Evolutionary conservation across 176 grass and related monocot genomes (phyloP).

Genomic region (Triticum dicoccoides): DNA sequence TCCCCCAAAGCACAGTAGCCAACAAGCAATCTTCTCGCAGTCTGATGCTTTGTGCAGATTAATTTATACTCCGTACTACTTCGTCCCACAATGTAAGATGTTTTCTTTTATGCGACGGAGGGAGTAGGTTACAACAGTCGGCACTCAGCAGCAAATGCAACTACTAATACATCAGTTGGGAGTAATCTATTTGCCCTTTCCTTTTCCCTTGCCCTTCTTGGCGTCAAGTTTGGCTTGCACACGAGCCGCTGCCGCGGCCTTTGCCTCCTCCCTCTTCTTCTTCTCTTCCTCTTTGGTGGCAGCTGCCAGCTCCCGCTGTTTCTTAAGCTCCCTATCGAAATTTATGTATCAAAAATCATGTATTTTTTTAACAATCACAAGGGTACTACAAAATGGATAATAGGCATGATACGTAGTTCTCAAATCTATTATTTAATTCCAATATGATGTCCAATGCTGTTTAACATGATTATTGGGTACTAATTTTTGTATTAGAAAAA

Average conservation of each 20-base stretch:
- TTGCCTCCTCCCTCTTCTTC: constrained; percentile 94
- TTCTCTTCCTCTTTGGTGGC: constrained; percentile 92
- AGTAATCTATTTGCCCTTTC: constrained; percentile 57
- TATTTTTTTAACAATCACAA: not conserved
- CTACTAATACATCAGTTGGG: not conserved
- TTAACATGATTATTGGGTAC: not conserved
- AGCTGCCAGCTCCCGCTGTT: constrained; percentile 67
- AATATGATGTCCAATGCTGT: not conserved
- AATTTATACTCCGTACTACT: not conserved
- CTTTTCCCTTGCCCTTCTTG: constrained; percentile 88
- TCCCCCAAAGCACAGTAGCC: not conserved
- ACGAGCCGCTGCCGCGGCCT: constrained; percentile 72
- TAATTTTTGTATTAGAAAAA: not conserved
- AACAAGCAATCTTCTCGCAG: not conserved
- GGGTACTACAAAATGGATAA: not conserved
- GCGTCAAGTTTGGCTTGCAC: constrained; percentile 94
- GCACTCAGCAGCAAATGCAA: not conserved
- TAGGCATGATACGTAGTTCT: not conserved
- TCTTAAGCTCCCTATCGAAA: constrained; percentile 78
- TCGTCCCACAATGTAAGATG: no score
- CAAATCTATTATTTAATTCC: not conserved
- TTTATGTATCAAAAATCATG: not conserved
- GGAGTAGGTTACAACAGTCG: constrained; percentile 27
- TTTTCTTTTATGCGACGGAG: no score
- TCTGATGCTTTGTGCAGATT: not conserved